Evolutionary conservation across 2,329 filamentous ascomycete species (phyloP).

Genomic region (Neurospora sp.): DNA sequence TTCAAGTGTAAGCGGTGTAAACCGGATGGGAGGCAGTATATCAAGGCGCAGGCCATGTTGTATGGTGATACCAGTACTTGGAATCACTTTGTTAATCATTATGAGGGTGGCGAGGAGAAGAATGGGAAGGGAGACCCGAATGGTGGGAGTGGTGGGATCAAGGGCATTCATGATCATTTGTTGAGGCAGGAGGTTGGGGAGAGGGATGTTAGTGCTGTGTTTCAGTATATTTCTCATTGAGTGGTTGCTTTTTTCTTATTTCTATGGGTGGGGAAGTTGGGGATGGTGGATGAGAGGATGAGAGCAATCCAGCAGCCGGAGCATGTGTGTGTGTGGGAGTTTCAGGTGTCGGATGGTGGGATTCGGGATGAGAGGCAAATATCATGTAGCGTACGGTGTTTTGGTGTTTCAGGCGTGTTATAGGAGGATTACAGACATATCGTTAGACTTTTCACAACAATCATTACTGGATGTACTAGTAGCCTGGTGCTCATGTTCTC

Average conservation of each 20-base stretch:
- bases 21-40: constrained; percentile 72
- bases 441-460: not conserved
- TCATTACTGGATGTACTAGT: not conserved
- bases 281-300: not conserved
- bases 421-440: not conserved
- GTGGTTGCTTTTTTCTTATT: not conserved
- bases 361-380: not conserved
- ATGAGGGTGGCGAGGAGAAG: not conserved
- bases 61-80: constrained; percentile 99
- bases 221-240: constrained; percentile 93
- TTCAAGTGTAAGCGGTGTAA: constrained; percentile 97
- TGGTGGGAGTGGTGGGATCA: constrained; percentile 39
- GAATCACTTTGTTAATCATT: constrained; percentile 88
- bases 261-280: not conserved
- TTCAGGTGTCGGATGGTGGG: not conserved
- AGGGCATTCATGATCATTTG: constrained; percentile 81
- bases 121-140: not conserved
- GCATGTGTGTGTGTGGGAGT: not conserved
- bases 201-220: constrained; percentile 81
- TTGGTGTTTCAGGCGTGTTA: not conserved
- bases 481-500: not conserved
- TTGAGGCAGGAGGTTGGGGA: constrained; percentile 76
- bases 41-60: constrained; percentile 89
- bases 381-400: not conserved
- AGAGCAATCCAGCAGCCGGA: not conserved